Evolutionary conservation across 164 flowering plant species (phyloP).

Genomic region (Paratinospora sagittata): DNA sequence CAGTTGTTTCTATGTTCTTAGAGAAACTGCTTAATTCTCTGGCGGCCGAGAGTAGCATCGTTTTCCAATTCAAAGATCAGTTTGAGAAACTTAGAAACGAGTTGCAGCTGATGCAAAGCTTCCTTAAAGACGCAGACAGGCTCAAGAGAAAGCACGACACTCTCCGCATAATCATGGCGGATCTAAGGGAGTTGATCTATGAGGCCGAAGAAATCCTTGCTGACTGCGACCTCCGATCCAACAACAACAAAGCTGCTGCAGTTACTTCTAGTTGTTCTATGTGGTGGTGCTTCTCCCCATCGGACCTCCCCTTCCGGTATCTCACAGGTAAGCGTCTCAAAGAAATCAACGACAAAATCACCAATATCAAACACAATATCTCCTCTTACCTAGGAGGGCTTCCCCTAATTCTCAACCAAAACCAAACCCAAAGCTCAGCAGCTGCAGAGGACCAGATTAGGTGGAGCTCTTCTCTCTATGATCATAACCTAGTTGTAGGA

Average conservation of each 20-base stretch:
- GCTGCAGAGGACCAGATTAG: conserved; percentile 13
- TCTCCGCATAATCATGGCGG: conserved; percentile 18
- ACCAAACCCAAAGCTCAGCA: background rate
- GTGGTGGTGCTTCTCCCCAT: conserved; percentile 16
- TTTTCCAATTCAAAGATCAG: conserved; percentile 25
- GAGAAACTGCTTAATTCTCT: conserved; percentile 29
- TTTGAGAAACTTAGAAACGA: conserved; percentile 26
- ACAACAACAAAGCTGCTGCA: conserved; percentile 2
- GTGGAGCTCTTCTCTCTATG: conserved; percentile 38
- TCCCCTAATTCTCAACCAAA: conserved; percentile 5
- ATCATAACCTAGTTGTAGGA: conserved; percentile 43
- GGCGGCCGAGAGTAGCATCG: conserved; percentile 16
- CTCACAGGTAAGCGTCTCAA: conserved; percentile 28
- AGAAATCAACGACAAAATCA: conserved; percentile 33
- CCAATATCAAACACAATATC: conserved; percentile 23
- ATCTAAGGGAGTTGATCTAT: conserved; percentile 33
- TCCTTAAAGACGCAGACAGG: conserved; percentile 40
- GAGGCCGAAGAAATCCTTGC: conserved; percentile 42
- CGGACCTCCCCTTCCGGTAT: conserved; percentile 18
- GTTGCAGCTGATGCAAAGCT: conserved; percentile 35
- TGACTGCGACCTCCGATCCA: conserved; percentile 28
- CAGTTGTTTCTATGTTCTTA: conserved; percentile 33
- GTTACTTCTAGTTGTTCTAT: background rate
- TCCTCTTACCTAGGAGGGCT: conserved; percentile 25
- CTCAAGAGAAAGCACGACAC: conserved; percentile 31